Evolutionary conservation across 768 basidiomycete species (phyloP).

Genomic region (Amanita muscaria): DNA sequence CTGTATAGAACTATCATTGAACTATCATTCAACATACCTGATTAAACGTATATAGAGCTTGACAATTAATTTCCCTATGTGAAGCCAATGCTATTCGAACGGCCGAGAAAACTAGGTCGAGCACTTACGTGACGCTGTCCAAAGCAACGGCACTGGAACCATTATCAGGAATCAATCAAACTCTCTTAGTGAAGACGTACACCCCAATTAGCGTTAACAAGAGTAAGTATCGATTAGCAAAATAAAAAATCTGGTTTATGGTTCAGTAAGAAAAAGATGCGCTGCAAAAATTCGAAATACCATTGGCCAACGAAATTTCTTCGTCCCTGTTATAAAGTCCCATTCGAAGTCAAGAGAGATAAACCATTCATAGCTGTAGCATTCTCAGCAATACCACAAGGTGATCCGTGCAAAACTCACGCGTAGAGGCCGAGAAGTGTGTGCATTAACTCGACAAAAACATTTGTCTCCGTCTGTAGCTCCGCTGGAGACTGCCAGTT

Average conservation of each 20-base stretch:
- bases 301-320: conserved; percentile 60
- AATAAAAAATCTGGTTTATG: conserved; percentile 48
- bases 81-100: background rate
- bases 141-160: conserved; percentile 39
- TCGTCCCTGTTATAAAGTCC: conserved; percentile 47
- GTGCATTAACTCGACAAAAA: conserved; percentile 47
- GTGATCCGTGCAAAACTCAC: conserved; percentile 22
- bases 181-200: conserved; percentile 30
- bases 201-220: conserved; percentile 62
- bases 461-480: conserved; percentile 34
- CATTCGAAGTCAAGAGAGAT: conserved; percentile 57
- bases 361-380: conserved; percentile 52
- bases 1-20: background rate
- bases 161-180: conserved; percentile 9
- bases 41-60: conserved; percentile 56
- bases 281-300: conserved; percentile 23
- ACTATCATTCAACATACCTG: conserved; percentile 25
- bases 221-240: conserved; percentile 55
- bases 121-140: conserved; percentile 34
- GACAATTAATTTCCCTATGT: conserved; percentile 48
- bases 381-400: conserved; percentile 1
- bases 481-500: conserved; percentile 47
- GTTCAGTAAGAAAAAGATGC: background rate
- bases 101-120: background rate
- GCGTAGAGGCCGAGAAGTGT: conserved; percentile 48